A percentile compares a stretch with the other conserved stretches of the same genome.
Conservation (phyloP, 805 yeast species). For the Candida easanensis region DNA sequence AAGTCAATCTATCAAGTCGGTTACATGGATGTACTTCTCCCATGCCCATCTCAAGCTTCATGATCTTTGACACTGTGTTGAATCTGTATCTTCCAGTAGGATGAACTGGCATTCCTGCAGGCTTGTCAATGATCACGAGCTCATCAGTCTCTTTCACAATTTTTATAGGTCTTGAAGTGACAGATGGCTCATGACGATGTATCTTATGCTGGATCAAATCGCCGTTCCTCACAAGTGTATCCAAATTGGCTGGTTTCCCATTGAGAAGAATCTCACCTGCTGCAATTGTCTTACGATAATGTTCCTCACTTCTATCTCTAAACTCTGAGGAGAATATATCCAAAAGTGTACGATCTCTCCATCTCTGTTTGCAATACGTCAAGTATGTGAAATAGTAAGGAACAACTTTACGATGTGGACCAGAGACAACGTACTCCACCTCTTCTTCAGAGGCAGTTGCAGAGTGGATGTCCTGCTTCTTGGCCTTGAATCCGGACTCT, state of each 20-base stretch:
- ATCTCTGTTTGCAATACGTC: conserved; percentile 84
- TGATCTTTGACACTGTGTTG: conserved; percentile 71
- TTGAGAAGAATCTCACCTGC: conserved; percentile 77
- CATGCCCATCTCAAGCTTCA: conserved; percentile 64
- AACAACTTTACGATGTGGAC: conserved; percentile 63
- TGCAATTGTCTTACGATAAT: conserved; percentile 53
- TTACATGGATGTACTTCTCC: conserved; percentile 78
- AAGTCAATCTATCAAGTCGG: conserved; percentile 84
- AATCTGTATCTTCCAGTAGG: conserved; percentile 86
- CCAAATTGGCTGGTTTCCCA: conserved; percentile 57
- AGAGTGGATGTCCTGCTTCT: conserved; percentile 21
- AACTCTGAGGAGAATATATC: conserved; percentile 86
- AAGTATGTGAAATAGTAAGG: conserved; percentile 89
- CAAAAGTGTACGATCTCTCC: conserved; percentile 80
- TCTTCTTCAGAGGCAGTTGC: conserved; percentile 35
- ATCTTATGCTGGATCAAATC: conserved; percentile 72
- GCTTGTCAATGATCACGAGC: conserved; percentile 83
- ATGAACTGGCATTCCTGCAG: conserved; percentile 93
- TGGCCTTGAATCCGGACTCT: conserved; percentile 21
- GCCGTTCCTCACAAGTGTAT: conserved; percentile 72
- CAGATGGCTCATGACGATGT: conserved; percentile 83
- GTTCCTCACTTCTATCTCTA: conserved; percentile 67
- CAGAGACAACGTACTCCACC: conserved; percentile 54
- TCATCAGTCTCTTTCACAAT: conserved; percentile 60
- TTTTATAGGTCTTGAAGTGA: conserved; percentile 32